Conservation (phyloP, 805 yeast genomes). For the Ogataea pignaliae region DNA sequence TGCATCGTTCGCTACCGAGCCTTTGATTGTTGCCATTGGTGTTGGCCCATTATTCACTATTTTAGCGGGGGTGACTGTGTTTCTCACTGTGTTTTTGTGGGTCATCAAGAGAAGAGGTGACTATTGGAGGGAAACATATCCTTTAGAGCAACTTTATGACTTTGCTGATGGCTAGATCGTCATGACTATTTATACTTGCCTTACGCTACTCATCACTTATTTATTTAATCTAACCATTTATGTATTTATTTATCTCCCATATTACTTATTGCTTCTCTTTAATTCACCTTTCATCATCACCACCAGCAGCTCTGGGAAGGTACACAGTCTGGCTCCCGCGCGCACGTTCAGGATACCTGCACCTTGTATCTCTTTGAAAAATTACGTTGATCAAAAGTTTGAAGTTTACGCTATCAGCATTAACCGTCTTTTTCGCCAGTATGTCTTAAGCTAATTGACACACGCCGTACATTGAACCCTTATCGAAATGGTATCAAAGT, state of each 20-base stretch:
- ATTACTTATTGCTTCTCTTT: too few relatives aligned
- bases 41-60: conserved; percentile 68
- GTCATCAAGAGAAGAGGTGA: conserved; percentile 52
- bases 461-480: too few relatives aligned
- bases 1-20: conserved; percentile 72
- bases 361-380: too few relatives aligned
- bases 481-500: conserved; percentile 28
- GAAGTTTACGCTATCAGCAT: too few relatives aligned
- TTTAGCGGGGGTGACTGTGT: conserved; percentile 52
- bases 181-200: too few relatives aligned
- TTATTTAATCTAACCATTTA: not conserved
- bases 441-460: too few relatives aligned
- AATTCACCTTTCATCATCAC: too few relatives aligned
- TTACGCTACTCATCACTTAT: not conserved
- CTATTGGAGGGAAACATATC: conserved; percentile 60
- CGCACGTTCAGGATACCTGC: too few relatives aligned
- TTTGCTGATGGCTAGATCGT: conserved; percentile 29
- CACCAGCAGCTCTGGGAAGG: too few relatives aligned
- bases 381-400: too few relatives aligned
- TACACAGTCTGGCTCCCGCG: too few relatives aligned
- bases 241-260: not conserved
- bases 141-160: conserved; percentile 54
- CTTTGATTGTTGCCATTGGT: conserved; percentile 62
- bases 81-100: conserved; percentile 38
- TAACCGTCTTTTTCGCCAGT: too few relatives aligned